Conservation (phyloP, 352 stramenopile genomes). For the Phytopythium montanum region DNA sequence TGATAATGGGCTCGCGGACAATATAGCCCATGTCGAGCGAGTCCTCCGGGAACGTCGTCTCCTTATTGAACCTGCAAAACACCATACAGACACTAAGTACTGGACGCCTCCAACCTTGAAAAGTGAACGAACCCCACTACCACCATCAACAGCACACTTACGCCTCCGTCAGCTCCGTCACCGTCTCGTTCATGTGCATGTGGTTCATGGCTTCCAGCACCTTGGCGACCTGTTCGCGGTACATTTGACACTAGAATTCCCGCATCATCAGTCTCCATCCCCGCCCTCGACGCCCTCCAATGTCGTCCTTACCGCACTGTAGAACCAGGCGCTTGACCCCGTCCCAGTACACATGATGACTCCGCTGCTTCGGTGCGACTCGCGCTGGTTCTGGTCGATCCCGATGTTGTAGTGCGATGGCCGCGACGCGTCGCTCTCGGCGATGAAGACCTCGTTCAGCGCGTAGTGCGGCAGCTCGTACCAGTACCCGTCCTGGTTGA, state of each 20-base stretch:
- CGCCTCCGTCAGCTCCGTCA: conserved; percentile 85
- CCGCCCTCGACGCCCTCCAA: neutral
- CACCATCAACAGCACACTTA: conserved; percentile 27
- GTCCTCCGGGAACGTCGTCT: conserved; percentile 81
- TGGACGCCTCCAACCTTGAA: neutral
- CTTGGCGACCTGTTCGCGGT: conserved; percentile 82
- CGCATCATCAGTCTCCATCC: neutral
- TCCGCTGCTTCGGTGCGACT: conserved; percentile 84
- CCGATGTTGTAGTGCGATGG: conserved; percentile 88
- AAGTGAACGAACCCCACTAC: neutral
- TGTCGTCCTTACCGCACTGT: conserved; percentile 84
- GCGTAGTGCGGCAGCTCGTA: conserved; percentile 83
- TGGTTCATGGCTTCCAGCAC: conserved; percentile 83
- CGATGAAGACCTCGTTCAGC: conserved; percentile 89
- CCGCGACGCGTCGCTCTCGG: conserved; percentile 79
- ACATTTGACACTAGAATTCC: conserved; percentile 67
- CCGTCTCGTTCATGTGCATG: conserved; percentile 85
- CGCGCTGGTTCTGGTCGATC: conserved; percentile 84
- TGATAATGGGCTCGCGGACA: conserved; percentile 87
- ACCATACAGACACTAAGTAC: conserved; percentile 1
- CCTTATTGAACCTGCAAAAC: conserved; percentile 71
- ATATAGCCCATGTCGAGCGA: conserved; percentile 86
- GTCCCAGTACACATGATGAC: conserved; percentile 88
- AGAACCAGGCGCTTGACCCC: conserved; percentile 87
- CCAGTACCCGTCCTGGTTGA: conserved; percentile 88